These are phyloP conservation scores for Saccharomyces hybrid DNA, from an alignment of 1,139 yeast species.

Conservation along the genomic window DNA sequence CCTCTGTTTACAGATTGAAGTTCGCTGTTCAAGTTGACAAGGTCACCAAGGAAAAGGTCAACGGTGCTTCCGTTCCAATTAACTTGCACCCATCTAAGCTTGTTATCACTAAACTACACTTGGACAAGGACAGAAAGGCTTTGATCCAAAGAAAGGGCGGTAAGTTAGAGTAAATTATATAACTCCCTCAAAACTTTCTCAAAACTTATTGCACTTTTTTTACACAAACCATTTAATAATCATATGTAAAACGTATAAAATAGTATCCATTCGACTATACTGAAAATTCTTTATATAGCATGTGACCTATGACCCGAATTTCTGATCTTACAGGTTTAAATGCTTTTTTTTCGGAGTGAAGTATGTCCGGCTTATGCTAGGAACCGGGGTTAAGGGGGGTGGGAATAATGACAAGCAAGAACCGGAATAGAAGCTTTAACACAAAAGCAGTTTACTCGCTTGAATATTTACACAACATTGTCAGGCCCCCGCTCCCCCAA, in stretches of 20 bases:
- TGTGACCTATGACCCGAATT: no score
- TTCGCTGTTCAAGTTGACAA: no score
- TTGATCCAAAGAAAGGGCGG: no score
- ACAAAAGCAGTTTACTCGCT: neutral
- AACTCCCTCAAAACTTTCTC: neutral
- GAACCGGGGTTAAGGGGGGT: neutral
- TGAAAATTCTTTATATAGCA: neutral
- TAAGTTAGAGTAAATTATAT: no score
- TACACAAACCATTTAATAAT: constrained; percentile 1
- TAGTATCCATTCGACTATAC: neutral
- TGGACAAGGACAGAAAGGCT: no score
- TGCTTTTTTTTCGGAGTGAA: neutral
- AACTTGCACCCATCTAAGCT: no score
- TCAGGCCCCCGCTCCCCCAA: neutral
- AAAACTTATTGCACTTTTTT: constrained; percentile 26
- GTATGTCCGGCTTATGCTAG: neutral
- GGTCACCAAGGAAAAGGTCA: no score
- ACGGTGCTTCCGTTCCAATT: no score
- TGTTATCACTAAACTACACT: no score
- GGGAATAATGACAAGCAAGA: neutral
- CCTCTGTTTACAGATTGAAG: no score
- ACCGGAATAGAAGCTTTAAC: neutral
- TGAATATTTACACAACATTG: no score
- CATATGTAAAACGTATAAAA: constrained; percentile 1
- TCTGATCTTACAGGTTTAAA: no score